Evolutionary conservation across 2,329 filamentous ascomycete species (phyloP).

Genomic region (Colletotrichum aenigma): DNA sequence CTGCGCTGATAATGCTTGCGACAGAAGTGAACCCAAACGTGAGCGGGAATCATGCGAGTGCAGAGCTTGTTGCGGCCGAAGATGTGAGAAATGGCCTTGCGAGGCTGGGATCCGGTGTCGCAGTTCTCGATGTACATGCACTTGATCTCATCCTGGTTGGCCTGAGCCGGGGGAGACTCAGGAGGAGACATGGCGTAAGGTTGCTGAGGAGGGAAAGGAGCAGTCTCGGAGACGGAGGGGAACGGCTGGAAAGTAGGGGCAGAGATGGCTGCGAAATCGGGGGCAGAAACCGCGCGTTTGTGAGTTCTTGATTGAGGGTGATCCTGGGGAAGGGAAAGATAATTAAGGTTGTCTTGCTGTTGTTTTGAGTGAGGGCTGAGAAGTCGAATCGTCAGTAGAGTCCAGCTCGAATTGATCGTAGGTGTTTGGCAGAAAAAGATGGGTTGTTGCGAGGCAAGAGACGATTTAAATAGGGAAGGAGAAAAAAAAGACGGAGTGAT

Average conservation of each 20-base stretch:
- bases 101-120: slow-evolving; percentile 62
- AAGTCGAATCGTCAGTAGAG: not conserved
- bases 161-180: not conserved
- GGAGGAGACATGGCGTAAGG: slow-evolving; percentile 17
- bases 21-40: slow-evolving; percentile 78
- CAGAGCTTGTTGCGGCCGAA: slow-evolving; percentile 84
- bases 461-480: not conserved
- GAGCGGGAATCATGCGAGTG: slow-evolving; percentile 71
- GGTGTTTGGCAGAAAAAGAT: not conserved
- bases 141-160: slow-evolving; percentile 20
- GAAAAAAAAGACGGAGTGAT: not conserved
- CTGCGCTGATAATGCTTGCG: slow-evolving; percentile 83
- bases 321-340: slow-evolving; percentile 21
- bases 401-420: not conserved
- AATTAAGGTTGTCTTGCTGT: slow-evolving; percentile 14
- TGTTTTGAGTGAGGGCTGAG: slow-evolving; percentile 18
- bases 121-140: slow-evolving; percentile 65
- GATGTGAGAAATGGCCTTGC: slow-evolving; percentile 81
- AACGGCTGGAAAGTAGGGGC: slow-evolving; percentile 20
- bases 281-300: slow-evolving; percentile 55
- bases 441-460: not conserved
- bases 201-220: slow-evolving; percentile 20
- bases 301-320: slow-evolving; percentile 36
- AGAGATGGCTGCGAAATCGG: slow-evolving; percentile 42
- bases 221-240: slow-evolving; percentile 19